Percentiles rank a stretch among this genome's conserved stretches.
Evolutionary conservation across 2,329 filamentous ascomycete genomes (phyloP).

Genomic region (Chlorencoelia australis): DNA sequence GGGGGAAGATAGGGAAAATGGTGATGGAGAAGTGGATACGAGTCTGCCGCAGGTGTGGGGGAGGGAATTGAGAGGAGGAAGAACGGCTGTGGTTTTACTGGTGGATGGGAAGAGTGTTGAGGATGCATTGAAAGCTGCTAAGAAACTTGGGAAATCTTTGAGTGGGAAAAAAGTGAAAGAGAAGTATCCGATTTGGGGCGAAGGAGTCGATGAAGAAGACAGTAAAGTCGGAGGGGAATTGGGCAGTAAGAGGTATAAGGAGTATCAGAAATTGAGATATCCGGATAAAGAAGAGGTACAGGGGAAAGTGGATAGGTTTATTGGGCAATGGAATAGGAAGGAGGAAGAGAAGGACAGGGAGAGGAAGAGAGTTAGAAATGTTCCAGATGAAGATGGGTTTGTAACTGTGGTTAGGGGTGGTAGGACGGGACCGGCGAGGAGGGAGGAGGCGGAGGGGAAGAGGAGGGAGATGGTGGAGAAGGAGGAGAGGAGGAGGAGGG

Average conservation of each 20-base stretch:
- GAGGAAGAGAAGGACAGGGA: slow-evolving; percentile 53
- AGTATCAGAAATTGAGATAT: slow-evolving; percentile 62
- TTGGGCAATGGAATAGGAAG: slow-evolving; percentile 67
- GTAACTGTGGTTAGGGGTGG: slow-evolving; percentile 81
- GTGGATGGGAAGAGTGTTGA: slow-evolving; percentile 75
- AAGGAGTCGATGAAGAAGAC: slow-evolving; percentile 46
- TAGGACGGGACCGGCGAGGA: slow-evolving; percentile 60
- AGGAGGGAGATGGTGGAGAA: slow-evolving; percentile 51
- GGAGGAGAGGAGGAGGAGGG: slow-evolving; percentile 50
- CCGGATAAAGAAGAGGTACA: slow-evolving; percentile 60
- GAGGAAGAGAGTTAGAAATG: slow-evolving; percentile 57
- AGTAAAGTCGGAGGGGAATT: slow-evolving; percentile 45
- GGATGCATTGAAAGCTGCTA: slow-evolving; percentile 63
- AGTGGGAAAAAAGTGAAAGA: slow-evolving; percentile 41
- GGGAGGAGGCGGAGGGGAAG: slow-evolving; percentile 58
- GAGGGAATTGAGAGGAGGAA: slow-evolving; percentile 56
- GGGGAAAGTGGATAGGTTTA: slow-evolving; percentile 71
- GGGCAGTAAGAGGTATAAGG: slow-evolving; percentile 43
- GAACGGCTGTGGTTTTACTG: slow-evolving; percentile 71
- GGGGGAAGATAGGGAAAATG: slow-evolving; percentile 27
- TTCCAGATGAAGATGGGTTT: slow-evolving; percentile 92
- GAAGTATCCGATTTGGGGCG: slow-evolving; percentile 56
- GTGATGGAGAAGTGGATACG: slow-evolving; percentile 49
- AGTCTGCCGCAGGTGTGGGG: slow-evolving; percentile 69
- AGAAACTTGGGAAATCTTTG: slow-evolving; percentile 48